Percentiles rank a stretch among this genome's conserved stretches.
Conservation (phyloP, 176 grass and related monocot species). For the Poa annua region DNA sequence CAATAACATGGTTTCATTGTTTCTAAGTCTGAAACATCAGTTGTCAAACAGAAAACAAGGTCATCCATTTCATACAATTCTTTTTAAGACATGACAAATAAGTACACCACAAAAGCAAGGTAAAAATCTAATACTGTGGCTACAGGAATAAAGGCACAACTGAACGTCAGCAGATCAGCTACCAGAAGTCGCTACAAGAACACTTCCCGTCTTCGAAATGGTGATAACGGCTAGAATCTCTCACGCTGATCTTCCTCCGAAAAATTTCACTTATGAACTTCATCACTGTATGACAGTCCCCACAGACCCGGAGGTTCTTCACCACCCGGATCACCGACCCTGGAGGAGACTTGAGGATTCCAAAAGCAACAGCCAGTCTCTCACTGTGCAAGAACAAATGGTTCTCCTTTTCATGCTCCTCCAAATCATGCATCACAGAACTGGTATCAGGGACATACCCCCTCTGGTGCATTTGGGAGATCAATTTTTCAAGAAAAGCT, state of each 20-base stretch:
- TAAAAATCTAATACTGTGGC: constrained; percentile 11
- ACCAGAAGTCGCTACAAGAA: constrained; percentile 82
- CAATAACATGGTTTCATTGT: constrained; percentile 3
- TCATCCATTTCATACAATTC: not conserved
- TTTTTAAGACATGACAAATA: constrained; percentile 18
- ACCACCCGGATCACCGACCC: constrained; percentile 69
- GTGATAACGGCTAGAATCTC: constrained; percentile 75
- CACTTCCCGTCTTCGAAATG: constrained; percentile 68
- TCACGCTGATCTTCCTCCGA: constrained; percentile 54
- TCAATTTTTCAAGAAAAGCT: constrained; percentile 58
- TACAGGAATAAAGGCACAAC: constrained; percentile 24
- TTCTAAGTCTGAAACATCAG: constrained; percentile 18
- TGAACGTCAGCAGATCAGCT: constrained; percentile 41
- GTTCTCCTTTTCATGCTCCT: constrained; percentile 88
- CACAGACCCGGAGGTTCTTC: constrained; percentile 71
- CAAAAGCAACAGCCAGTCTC: constrained; percentile 84
- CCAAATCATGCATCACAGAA: constrained; percentile 92
- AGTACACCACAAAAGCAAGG: constrained; percentile 1
- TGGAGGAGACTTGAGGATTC: constrained; percentile 66
- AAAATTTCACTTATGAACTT: constrained; percentile 72
- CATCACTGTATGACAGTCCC: constrained; percentile 71
- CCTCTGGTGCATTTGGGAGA: constrained; percentile 63
- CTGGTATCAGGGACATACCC: constrained; percentile 87
- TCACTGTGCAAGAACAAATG: constrained; percentile 88
- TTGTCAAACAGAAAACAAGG: constrained; percentile 6